Conservation (phyloP, 2,329 filamentous ascomycete genomes). For the Madurella fahalii region DNA sequence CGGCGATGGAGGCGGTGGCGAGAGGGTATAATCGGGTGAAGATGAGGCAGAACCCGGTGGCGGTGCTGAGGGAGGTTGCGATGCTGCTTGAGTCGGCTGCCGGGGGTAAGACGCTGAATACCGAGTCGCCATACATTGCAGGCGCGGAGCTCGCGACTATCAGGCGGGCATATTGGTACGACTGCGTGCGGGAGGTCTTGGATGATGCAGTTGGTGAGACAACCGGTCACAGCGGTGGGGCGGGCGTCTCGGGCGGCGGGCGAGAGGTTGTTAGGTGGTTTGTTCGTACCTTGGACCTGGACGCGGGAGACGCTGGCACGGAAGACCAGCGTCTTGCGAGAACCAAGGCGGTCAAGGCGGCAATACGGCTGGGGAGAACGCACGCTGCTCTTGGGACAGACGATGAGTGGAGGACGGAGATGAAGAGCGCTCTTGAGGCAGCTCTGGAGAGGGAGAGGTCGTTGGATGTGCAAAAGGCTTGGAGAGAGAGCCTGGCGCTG, state of each 20-base stretch:
- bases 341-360: constrained; percentile 42
- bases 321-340: constrained; percentile 49
- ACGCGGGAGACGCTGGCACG: constrained; percentile 43
- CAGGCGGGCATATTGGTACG: constrained; percentile 51
- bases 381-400: constrained; percentile 26
- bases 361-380: constrained; percentile 40
- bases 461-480: constrained; percentile 31
- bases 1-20: constrained; percentile 48
- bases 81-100: constrained; percentile 31
- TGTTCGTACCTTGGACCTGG: constrained; percentile 44
- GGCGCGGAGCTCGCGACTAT: constrained; percentile 39
- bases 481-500: constrained; percentile 23
- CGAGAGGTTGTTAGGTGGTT: constrained; percentile 36
- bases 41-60: constrained; percentile 35
- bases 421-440: constrained; percentile 45
- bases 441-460: constrained; percentile 45
- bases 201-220: constrained; percentile 32
- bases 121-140: constrained; percentile 35
- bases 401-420: constrained; percentile 11
- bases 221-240: constrained; percentile 23
- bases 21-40: constrained; percentile 44
- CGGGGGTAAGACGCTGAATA: constrained; percentile 22
- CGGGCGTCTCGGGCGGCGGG: constrained; percentile 17
- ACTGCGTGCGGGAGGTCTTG: constrained; percentile 45
- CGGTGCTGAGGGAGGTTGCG: constrained; percentile 39